Base-by-base conservation (phyloP, 352 stramenopile genomes). In the Phytophthora tentaculata region DNA sequence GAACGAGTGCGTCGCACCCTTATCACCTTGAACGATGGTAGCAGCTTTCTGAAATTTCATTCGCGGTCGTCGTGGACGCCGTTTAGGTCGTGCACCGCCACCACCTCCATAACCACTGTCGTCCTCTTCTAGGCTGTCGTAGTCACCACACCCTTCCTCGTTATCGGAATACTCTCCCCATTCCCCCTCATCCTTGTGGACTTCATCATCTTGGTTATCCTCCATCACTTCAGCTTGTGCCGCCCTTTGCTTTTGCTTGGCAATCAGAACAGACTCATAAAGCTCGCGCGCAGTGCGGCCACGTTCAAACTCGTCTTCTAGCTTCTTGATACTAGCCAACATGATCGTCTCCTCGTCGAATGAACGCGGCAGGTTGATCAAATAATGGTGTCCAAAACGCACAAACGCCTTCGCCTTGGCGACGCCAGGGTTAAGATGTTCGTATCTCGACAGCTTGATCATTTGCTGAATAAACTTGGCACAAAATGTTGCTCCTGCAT, bases 381-480 rank as follows among this genome's bases (percentile, higher is more conserved):
- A 61, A 49, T 94, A 94, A 50, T 92, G 86, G 49, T 94, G 80
- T 0, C 86, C 86, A 37, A 94, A 93, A 1, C 84, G 83, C 50
- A 90, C 74, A 45, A 90, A 91, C 3, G 86, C 84, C 49, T 92
- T 91, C 2, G 76, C 70, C 32, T 76, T 80, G 14, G 80, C 68
- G 3, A 75, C 29, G 13, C 69, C 73, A 8, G 73, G 80, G 35
- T 89, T 84, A 16, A 90, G 61, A 24, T 84, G 72, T 62, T 92
- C 83, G 35, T 88, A 92, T 26, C 83, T 64, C 20, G 79, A 83
- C 44, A 94, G 51, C 51, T 89, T 91, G 29, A 93, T 82, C 84
- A 94, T 93, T 67, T 94, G 84, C 57, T 89, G 81, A 9, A 90
- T 73, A 62, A 94, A 91, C 44, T 85, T 88, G 9, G 81, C 77